Percentiles rank a stretch among this genome's conserved stretches.
phyloP scores from a whole-genome alignment of 2,329 filamentous ascomycete genomes.

The Colletotrichum sp. region DNA sequence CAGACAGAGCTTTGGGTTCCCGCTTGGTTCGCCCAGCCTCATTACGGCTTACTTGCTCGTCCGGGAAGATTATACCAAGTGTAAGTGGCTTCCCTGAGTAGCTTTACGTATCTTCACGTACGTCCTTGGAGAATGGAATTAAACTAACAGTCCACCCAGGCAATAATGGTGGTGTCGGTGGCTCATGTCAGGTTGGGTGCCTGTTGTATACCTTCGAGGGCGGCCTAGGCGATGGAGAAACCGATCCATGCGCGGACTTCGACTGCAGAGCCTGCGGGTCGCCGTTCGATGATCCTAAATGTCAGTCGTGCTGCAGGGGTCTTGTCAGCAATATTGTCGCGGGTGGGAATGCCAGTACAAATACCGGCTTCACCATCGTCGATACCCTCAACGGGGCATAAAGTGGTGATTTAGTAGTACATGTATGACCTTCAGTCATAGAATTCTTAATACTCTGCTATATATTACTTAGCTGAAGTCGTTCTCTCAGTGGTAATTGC shows the following conservation, averaged over 20 bases:
- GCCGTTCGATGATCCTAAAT: neutral
- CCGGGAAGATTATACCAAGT: slow-evolving; percentile 26
- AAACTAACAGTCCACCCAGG: neutral
- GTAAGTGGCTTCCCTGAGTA: slow-evolving; percentile 6
- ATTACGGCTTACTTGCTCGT: slow-evolving; percentile 25
- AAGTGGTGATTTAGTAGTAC: too few relatives aligned
- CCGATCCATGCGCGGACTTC: neutral
- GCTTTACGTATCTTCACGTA: too few relatives aligned
- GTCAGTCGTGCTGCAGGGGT: neutral
- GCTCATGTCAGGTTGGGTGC: neutral
- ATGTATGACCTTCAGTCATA: too few relatives aligned
- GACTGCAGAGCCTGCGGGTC: neutral
- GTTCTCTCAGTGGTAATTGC: too few relatives aligned
- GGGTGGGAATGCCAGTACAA: neutral
- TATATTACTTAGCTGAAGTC: too few relatives aligned
- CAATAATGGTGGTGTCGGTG: neutral
- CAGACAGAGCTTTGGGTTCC: slow-evolving; percentile 22
- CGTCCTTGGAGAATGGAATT: neutral
- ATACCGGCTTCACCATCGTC: neutral
- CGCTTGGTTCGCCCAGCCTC: slow-evolving; percentile 16
- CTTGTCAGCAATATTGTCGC: neutral
- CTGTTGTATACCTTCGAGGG: neutral
- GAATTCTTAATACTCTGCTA: too few relatives aligned
- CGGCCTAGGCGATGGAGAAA: neutral
- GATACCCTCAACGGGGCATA: neutral